Percentiles rank a stretch among this genome's conserved stretches.
These are phyloP conservation scores for Globomyces pollinis-pini DNA, from an alignment of 192 early-diverging fungal genomes.

Conservation along the genomic window DNA sequence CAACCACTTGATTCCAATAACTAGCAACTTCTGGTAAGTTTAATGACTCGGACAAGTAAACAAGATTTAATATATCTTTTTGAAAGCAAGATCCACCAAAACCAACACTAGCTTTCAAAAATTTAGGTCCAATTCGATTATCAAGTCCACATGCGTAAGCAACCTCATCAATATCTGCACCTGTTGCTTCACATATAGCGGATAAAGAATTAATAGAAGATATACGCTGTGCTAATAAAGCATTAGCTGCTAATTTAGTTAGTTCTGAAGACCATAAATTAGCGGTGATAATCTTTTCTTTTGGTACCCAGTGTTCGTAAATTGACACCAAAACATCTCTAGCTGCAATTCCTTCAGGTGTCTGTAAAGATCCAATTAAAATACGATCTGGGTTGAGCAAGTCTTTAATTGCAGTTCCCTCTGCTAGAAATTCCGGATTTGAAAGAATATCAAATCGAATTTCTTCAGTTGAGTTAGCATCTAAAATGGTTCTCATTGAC, in stretches of 20 bases:
- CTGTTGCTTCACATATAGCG: conserved; percentile 87
- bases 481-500: conserved; percentile 74
- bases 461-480: conserved; percentile 57
- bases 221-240: conserved; percentile 88
- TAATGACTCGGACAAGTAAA: conserved; percentile 77
- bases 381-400: conserved; percentile 82
- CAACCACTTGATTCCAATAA: conserved; percentile 86
- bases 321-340: conserved; percentile 65
- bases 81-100: conserved; percentile 95
- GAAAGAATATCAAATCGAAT: conserved; percentile 81
- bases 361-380: conserved; percentile 75
- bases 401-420: conserved; percentile 82
- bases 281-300: conserved; percentile 79
- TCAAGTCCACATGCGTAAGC: conserved; percentile 84
- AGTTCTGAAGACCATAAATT: conserved; percentile 93
- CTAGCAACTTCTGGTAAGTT: conserved; percentile 82
- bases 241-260: conserved; percentile 89
- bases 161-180: conserved; percentile 84
- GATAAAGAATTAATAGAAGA: conserved; percentile 85
- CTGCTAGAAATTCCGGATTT: conserved; percentile 94
- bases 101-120: conserved; percentile 83
- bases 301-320: conserved; percentile 83
- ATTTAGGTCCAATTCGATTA: conserved; percentile 78
- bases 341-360: conserved; percentile 62
- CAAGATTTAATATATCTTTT: conserved; percentile 88